phyloP scores from a whole-genome alignment of 2,329 filamentous ascomycete genomes.

The Cladosporium sphaerospermum region DNA sequence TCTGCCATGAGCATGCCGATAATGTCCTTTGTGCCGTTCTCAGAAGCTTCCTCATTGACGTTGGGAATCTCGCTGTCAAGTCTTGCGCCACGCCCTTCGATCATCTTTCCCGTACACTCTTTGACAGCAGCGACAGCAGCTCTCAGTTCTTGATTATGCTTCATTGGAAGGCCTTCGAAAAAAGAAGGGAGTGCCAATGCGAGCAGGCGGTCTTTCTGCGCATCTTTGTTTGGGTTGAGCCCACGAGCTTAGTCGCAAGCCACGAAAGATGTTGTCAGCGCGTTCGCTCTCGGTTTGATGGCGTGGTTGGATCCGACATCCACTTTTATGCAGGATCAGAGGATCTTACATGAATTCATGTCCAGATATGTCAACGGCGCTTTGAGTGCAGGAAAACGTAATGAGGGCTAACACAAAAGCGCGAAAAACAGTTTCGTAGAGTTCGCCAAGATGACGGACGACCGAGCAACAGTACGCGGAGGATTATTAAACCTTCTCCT shows the following conservation, averaged over 20 bases:
- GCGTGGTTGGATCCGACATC: conserved; percentile 31
- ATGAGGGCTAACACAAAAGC: conserved; percentile 62
- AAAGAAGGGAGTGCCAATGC: conserved; percentile 20
- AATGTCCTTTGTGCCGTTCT: conserved; percentile 33
- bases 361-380: conserved; percentile 42
- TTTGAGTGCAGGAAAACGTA: conserved; percentile 27
- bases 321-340: conserved; percentile 35
- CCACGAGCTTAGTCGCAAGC: conserved; percentile 40
- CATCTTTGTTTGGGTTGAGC: background rate
- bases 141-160: conserved; percentile 32
- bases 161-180: conserved; percentile 42
- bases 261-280: conserved; percentile 32
- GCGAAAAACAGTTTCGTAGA: conserved; percentile 76
- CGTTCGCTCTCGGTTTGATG: conserved; percentile 33
- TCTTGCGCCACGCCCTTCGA: conserved; percentile 27
- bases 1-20: conserved; percentile 45
- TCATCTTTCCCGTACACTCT: background rate
- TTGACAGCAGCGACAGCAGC: background rate
- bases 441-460: conserved; percentile 70
- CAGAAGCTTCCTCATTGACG: conserved; percentile 18
- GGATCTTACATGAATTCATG: conserved; percentile 39
- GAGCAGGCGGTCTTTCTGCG: conserved; percentile 3
- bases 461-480: conserved; percentile 65
- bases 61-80: conserved; percentile 31
- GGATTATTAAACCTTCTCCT: conserved; percentile 77